Percentiles rank a stretch among this genome's conserved stretches.
phyloP scores from a whole-genome alignment of 2,329 filamentous ascomycete species.

The Colletotrichum sp. region DNA sequence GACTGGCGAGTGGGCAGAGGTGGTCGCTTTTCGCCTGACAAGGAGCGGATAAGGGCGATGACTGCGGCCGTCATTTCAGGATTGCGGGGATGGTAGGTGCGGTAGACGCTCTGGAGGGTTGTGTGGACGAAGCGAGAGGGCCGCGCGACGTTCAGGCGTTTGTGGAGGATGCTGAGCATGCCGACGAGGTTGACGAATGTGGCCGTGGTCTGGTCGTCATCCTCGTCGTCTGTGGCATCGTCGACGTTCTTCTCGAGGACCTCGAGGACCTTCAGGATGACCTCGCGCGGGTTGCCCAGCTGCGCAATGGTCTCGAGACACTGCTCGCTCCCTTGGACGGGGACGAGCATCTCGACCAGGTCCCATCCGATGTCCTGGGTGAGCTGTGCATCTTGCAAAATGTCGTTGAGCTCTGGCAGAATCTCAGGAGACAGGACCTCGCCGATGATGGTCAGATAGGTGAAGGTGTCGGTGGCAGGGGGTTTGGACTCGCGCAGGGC shows the following conservation, averaged over 20 bases:
- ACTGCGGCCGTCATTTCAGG: slow-evolving; percentile 74
- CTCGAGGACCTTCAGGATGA: slow-evolving; percentile 81
- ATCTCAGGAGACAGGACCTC: slow-evolving; percentile 72
- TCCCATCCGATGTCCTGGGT: slow-evolving; percentile 86
- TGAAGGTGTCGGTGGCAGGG: slow-evolving; percentile 69
- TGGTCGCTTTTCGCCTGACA: slow-evolving; percentile 72
- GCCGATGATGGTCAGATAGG: slow-evolving; percentile 80
- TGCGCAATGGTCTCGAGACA: slow-evolving; percentile 78
- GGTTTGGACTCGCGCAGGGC: slow-evolving; percentile 55
- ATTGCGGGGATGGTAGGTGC: slow-evolving; percentile 66
- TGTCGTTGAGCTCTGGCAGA: slow-evolving; percentile 70
- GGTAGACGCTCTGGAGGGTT: slow-evolving; percentile 74
- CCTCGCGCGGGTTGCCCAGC: slow-evolving; percentile 80
- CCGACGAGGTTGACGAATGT: slow-evolving; percentile 74
- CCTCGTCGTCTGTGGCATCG: slow-evolving; percentile 45
- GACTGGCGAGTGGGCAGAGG: slow-evolving; percentile 64
- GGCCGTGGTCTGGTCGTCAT: slow-evolving; percentile 37
- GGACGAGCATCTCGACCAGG: slow-evolving; percentile 75
- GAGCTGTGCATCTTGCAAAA: slow-evolving; percentile 70
- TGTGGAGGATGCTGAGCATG: slow-evolving; percentile 76
- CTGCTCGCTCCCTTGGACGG: slow-evolving; percentile 69
- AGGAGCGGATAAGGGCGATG: slow-evolving; percentile 72
- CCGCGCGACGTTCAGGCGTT: slow-evolving; percentile 76
- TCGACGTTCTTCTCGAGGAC: slow-evolving; percentile 61
- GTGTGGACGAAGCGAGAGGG: slow-evolving; percentile 81